Base-by-base conservation (phyloP, 306 rosid species). In the Herpetospermum pedunculosum region DNA sequence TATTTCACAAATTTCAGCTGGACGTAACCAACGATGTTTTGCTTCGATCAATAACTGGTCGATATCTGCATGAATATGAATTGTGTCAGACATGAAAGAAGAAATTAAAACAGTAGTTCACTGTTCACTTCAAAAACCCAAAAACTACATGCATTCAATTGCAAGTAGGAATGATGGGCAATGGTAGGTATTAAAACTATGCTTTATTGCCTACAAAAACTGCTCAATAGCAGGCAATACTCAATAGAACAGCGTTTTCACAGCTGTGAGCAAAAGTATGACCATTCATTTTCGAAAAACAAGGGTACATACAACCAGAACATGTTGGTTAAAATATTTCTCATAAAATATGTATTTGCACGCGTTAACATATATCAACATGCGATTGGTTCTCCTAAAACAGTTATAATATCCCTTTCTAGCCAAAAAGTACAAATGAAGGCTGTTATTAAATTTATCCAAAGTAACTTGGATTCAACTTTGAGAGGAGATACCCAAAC, bases 1-100 rank as follows among this genome's bases (percentile, higher is more conserved):
- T 82, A 92, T 92, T 86, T 89, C 97, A 92, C 96, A 89, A 81
- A 92, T 89, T 89, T 92, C 97, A 71, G 97, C 96, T 43, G 97
- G 97, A 7, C 97, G 84, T 78, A 92, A 80, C 97, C 97, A 92
- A 60, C 97, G 85, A 81, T 89, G 87, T 77, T 82, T 91, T 40
- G 97, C 97, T 86, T 92, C 97, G 70, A 37, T 21, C 70, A 83
- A 84, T 76, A 92, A 85, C 77, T 87, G 96, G 23, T 80, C 79
- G 70, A 92, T 57, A 81, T 92, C 97, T 92, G 92, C 88, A 82
- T 23, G 73, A 79, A 72, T 52, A 60, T 54, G 59, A 37, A 44
- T 62, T 60, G 18, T 49, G 32, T 70, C 37, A 65, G 79, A 63
- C 37, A 67, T 74, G 37, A 79, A 48, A 68, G 67, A n/a, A 40